A percentile compares a stretch with the other conserved stretches of the same genome.
These are phyloP conservation scores for Mycotypha africana DNA, from an alignment of 371 early-diverging fungal species.

Conservation along the genomic window DNA sequence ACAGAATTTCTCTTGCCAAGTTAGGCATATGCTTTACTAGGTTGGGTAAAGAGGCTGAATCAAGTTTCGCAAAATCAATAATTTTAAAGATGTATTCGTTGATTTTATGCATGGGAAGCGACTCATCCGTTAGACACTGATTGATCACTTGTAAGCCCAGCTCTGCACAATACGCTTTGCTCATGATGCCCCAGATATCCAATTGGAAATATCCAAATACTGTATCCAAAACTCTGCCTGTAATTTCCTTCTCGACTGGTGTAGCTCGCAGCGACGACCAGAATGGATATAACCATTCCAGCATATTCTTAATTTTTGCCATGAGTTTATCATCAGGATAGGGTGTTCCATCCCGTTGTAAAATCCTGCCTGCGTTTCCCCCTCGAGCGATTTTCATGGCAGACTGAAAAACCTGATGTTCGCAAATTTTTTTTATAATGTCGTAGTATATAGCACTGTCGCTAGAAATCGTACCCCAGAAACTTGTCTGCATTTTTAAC, in stretches of 20 bases:
- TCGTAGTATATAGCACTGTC: slow-evolving; percentile 8
- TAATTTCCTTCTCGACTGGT: slow-evolving; percentile 16
- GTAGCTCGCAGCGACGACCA: slow-evolving; percentile 26
- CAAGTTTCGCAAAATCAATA: slow-evolving; percentile 14
- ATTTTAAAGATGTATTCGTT: slow-evolving; percentile 19
- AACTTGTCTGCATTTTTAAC: slow-evolving; percentile 17
- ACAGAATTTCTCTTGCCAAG: slow-evolving; percentile 13
- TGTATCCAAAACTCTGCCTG: slow-evolving; percentile 22
- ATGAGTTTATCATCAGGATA: slow-evolving; percentile 34
- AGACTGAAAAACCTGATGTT: slow-evolving; percentile 24
- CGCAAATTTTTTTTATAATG: slow-evolving; percentile 29
- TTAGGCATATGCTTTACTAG: slow-evolving; percentile 19
- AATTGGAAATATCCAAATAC: slow-evolving; percentile 38
- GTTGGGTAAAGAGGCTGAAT: slow-evolving; percentile 10
- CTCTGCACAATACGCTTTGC: slow-evolving; percentile 28
- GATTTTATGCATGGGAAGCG: slow-evolving; percentile 17
- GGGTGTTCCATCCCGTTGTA: slow-evolving; percentile 28
- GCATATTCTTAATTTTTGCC: slow-evolving; percentile 24
- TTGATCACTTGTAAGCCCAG: slow-evolving; percentile 28
- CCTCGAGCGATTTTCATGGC: slow-evolving; percentile 32
- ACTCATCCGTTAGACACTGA: slow-evolving; percentile 18
- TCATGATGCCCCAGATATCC: slow-evolving; percentile 25
- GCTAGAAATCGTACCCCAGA: slow-evolving; percentile 18
- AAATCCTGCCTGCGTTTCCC: slow-evolving; percentile 24
- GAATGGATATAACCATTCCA: slow-evolving; percentile 34